These are phyloP conservation scores for Hirsutella rhossiliensis DNA, from an alignment of 2,329 filamentous ascomycete genomes.

Conservation along the genomic window DNA sequence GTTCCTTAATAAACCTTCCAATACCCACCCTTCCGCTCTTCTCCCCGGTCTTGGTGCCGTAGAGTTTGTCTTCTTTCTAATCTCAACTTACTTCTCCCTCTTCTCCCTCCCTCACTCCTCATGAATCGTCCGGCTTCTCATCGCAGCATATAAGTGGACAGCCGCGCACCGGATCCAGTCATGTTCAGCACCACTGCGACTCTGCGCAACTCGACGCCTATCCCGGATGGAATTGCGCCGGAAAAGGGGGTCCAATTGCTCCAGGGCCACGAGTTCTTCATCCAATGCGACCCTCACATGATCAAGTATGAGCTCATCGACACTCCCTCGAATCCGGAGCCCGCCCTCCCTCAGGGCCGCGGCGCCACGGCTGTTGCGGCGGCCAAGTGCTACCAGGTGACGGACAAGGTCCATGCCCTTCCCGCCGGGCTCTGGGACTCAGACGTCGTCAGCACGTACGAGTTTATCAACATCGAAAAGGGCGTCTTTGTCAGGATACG, in stretches of 20 bases:
- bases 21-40: too few relatives aligned
- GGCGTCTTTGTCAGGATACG: slow-evolving; percentile 40
- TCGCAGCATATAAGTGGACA: too few relatives aligned
- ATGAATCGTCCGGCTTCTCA: too few relatives aligned
- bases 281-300: slow-evolving; percentile 40
- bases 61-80: too few relatives aligned
- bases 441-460: slow-evolving; percentile 39
- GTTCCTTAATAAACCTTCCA: too few relatives aligned
- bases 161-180: slow-evolving; percentile 5
- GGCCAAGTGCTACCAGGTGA: slow-evolving; percentile 33
- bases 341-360: slow-evolving; percentile 17
- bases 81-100: too few relatives aligned
- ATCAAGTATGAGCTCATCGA: slow-evolving; percentile 26
- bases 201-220: slow-evolving; percentile 27
- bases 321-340: slow-evolving; percentile 12
- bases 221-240: slow-evolving; percentile 25
- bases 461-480: slow-evolving; percentile 35
- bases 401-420: slow-evolving; percentile 36
- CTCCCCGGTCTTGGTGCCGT: too few relatives aligned
- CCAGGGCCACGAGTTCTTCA: slow-evolving; percentile 39
- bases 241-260: slow-evolving; percentile 30
- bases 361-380: slow-evolving; percentile 11
- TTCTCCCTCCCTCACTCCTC: too few relatives aligned
- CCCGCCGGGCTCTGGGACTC: slow-evolving; percentile 44
- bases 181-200: slow-evolving; percentile 32